These are phyloP conservation scores for Amaranthus tricolor DNA, from an alignment of 179 eudicot species.

Conservation along the genomic window DNA sequence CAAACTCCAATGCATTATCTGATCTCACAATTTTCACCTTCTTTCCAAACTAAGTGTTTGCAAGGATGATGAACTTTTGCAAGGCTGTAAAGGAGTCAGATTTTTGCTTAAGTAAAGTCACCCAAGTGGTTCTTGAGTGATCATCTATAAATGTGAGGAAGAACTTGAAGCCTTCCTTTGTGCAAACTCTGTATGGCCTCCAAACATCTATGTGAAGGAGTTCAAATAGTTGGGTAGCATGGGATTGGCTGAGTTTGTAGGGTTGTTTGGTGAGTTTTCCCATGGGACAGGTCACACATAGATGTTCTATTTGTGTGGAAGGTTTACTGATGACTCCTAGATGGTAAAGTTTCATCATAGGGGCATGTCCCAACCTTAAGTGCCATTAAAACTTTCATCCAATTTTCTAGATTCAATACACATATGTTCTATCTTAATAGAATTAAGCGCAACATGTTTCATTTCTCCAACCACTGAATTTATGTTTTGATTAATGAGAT, in stretches of 20 bases:
- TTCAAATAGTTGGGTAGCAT: background rate
- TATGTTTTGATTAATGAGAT: background rate
- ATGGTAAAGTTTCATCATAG: background rate
- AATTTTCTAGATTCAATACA: background rate
- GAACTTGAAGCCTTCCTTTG: background rate
- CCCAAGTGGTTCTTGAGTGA: background rate
- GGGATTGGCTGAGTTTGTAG: background rate
- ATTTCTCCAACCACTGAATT: too few relatives aligned
- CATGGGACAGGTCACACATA: background rate
- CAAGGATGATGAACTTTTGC: background rate
- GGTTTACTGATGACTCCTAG: background rate
- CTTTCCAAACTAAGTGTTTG: background rate
- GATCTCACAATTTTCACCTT: background rate
- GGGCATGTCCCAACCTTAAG: background rate
- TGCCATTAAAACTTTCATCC: background rate
- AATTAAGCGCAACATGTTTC: background rate
- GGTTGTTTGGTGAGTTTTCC: background rate
- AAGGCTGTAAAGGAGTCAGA: background rate
- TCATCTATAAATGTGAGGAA: conserved; percentile 12
- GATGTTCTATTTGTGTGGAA: accelerated
- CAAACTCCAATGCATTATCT: background rate
- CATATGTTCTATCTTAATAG: background rate
- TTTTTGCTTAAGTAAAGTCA: background rate
- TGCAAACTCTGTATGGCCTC: background rate
- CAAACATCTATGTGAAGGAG: background rate